Evolutionary conservation across 352 stramenopile species (phyloP), one percentile per base, ranked within the genome.

Genomic region (Phytopythium kandeliae): DNA sequence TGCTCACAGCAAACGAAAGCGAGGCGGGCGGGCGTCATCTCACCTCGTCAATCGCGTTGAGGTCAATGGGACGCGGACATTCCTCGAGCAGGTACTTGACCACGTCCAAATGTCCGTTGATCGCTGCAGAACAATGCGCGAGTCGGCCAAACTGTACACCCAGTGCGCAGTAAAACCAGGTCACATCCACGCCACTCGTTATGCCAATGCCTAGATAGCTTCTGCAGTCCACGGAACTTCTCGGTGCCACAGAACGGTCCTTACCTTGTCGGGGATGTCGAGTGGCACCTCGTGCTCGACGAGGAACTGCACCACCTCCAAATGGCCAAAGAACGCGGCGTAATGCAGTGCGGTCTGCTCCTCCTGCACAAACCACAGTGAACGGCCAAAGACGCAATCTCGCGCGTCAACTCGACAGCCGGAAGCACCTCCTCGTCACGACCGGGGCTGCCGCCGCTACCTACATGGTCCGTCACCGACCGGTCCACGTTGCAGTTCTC

Each of bases 41-140:
- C 24, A 91, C 82, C 71, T 94, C 84, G 28, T 95, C 84, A 43
- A 92, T 87, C 49, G 81, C 75, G 53, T 95, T 95, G 48, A 95
- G 92, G 50, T 95, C 80, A 50, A 95, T 89, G 33, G 82, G 78
- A 34, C 82, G 69, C 11, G 61, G 65, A 47, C 82, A 92, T 43
- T 95, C 84, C 38, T 95, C 84, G 53, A 95, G 49, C 28, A 95
- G 51, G 54, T 90, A 95, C 54, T 68, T 42, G 28, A 95, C 79
- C 15, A 95, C 84, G 44, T 95, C 84, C 63, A 95, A 67, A 40
- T 95, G 84, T 17, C 84, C 84, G 43, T 95, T 95, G 19, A 95
- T 86, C 19, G 84, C 84, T 12, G 81, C 84, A 2, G 79, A 89
- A 62, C 80, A 92, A 35, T 95, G 84, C 34, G 81, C 79, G 33